phyloP scores from a whole-genome alignment of 768 basidiomycete genomes.

The Dioszegia aurantiaca region DNA sequence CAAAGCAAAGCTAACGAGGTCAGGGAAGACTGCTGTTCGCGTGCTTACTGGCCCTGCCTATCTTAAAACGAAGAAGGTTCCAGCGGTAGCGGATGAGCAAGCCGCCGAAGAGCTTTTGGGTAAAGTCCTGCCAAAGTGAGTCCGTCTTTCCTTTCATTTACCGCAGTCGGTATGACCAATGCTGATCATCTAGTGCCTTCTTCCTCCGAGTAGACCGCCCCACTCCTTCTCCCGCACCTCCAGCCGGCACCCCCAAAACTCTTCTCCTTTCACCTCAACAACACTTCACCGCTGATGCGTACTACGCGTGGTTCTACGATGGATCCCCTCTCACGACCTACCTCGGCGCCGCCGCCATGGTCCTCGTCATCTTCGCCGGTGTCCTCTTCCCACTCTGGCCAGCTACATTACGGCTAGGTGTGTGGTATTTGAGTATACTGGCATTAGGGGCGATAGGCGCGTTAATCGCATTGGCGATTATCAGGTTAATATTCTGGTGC shows the following conservation, averaged over 20 bases:
- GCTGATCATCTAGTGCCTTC: slow-evolving; percentile 61
- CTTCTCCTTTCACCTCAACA: slow-evolving; percentile 72
- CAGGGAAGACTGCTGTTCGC: slow-evolving; percentile 90
- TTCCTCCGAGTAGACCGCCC: slow-evolving; percentile 81
- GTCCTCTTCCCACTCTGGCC: slow-evolving; percentile 99
- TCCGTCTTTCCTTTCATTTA: slow-evolving; percentile 1
- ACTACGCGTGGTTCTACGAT: slow-evolving; percentile 97
- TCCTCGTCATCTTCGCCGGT: slow-evolving; percentile 85
- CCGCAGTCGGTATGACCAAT: neutral
- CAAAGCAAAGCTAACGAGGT: neutral
- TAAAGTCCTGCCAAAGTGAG: slow-evolving; percentile 65
- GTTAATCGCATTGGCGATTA: slow-evolving; percentile 85
- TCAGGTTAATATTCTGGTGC: slow-evolving; percentile 89
- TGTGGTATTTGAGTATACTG: slow-evolving; percentile 88
- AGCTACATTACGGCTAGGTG: slow-evolving; percentile 81
- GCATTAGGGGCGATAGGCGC: slow-evolving; percentile 82
- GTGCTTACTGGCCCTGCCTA: slow-evolving; percentile 91
- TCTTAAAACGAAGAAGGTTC: slow-evolving; percentile 69
- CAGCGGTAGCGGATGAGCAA: slow-evolving; percentile 66
- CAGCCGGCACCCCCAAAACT: slow-evolving; percentile 61
- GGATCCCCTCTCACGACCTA: slow-evolving; percentile 91
- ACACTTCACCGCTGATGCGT: slow-evolving; percentile 70
- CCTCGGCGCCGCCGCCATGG: slow-evolving; percentile 85
- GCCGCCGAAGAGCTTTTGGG: slow-evolving; percentile 70
- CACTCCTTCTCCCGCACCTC: slow-evolving; percentile 56